These are phyloP conservation scores for Pseudozyma pruni DNA, from an alignment of 1,284 basidiomycete genomes.

Conservation along the genomic window DNA sequence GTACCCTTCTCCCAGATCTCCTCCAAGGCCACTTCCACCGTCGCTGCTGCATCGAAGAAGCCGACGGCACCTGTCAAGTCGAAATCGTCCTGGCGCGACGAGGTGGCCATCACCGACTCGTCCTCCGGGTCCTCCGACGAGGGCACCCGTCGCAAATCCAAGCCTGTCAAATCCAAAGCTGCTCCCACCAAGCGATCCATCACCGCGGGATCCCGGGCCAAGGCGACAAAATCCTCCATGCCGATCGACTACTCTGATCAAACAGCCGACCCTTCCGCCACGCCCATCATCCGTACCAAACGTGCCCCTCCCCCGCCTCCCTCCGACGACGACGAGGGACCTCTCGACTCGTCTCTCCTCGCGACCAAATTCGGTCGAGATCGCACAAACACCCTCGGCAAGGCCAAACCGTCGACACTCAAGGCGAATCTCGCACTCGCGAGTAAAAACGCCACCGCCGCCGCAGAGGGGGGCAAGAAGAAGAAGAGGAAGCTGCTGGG, in stretches of 20 bases:
- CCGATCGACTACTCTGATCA: slow-evolving; percentile 39
- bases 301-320: slow-evolving; percentile 5
- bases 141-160: slow-evolving; percentile 10
- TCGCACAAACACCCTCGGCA: slow-evolving; percentile 23
- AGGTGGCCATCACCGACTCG: slow-evolving; percentile 41
- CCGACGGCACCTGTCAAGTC: slow-evolving; percentile 1
- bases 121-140: slow-evolving; percentile 27
- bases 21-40: slow-evolving; percentile 8
- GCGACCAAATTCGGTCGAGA: slow-evolving; percentile 35
- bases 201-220: too few species aligned
- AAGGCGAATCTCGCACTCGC: slow-evolving; percentile 3
- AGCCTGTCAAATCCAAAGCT: slow-evolving; percentile 10
- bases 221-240: slow-evolving; percentile 17
- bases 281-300: slow-evolving; percentile 42
- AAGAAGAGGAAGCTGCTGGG: slow-evolving; percentile 46
- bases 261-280: slow-evolving; percentile 43
- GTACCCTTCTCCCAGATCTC: slow-evolving; percentile 36
- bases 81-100: slow-evolving; percentile 38
- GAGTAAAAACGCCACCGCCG: not conserved
- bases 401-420: not conserved
- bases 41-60: slow-evolving; percentile 10
- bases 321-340: slow-evolving; percentile 15
- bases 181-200: slow-evolving; percentile 1
- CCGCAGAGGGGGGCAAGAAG: slow-evolving; percentile 26
- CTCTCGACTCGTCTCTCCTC: slow-evolving; percentile 22